Conservation (phyloP, 345 rosid genomes). For the Syzygium jambos region DNA sequence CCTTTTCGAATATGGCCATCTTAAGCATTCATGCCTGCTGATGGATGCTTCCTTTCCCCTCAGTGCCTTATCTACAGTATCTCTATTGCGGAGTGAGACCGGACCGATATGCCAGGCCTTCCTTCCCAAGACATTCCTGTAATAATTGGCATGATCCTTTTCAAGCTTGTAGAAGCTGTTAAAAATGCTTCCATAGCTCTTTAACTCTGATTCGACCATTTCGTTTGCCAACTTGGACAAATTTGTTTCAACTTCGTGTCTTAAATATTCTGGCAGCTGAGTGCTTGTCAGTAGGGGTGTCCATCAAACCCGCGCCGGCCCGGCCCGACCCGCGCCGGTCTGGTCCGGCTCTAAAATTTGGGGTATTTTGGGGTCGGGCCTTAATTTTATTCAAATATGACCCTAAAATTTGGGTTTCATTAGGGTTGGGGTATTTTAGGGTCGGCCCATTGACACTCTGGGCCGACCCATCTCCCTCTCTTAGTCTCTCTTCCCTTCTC, state of each 20-base stretch:
- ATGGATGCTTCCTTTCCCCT: conserved; percentile 7
- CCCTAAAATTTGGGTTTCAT: no score
- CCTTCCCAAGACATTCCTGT: conserved; percentile 19
- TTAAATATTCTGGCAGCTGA: conserved; percentile 10
- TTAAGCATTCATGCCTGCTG: background rate
- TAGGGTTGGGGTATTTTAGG: no score
- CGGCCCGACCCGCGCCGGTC: no score
- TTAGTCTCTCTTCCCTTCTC: no score
- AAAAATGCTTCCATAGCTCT: conserved; percentile 20
- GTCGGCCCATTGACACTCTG: no score
- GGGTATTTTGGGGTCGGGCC: no score
- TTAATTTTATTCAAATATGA: no score
- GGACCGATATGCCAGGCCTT: conserved; percentile 44
- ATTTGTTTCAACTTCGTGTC: background rate
- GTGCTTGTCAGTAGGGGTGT: conserved; percentile 39
- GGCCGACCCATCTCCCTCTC: no score
- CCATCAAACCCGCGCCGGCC: no score
- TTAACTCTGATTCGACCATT: background rate
- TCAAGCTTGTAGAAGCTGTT: conserved; percentile 46
- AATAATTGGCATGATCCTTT: conserved; percentile 24
- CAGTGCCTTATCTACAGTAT: background rate
- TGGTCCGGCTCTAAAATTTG: no score
- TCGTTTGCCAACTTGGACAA: background rate
- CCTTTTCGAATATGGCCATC: conserved; percentile 7
- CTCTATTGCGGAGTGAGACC: conserved; percentile 10